A percentile compares a stretch with the other conserved stretches of the same genome.
Evolutionary conservation across 169 alveolate species (phyloP).

Genomic region (Plasmodium gallinaceum): DNA sequence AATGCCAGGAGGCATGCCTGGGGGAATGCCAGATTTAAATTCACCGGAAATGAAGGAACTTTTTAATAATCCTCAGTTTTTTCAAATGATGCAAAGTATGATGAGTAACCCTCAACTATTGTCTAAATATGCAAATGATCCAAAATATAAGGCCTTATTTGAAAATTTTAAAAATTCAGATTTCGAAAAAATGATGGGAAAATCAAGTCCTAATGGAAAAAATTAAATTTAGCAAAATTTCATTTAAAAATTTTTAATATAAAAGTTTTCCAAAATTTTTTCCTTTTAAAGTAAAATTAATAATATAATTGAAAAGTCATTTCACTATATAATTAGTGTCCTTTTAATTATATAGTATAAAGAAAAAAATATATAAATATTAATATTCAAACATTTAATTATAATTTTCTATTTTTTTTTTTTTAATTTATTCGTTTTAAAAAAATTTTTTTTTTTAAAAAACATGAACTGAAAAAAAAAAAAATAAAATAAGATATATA

Average conservation of each 20-base stretch:
- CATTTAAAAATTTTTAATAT: too few relatives aligned
- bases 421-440: slow-evolving; percentile 41
- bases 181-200: slow-evolving; percentile 69
- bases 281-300: too few relatives aligned
- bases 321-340: too few relatives aligned
- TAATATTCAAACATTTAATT: not conserved
- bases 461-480: slow-evolving; percentile 3
- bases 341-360: not conserved
- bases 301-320: too few relatives aligned
- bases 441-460: slow-evolving; percentile 16
- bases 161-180: slow-evolving; percentile 68
- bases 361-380: not conserved
- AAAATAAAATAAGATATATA: not conserved
- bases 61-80: slow-evolving; percentile 53
- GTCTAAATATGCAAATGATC: slow-evolving; percentile 81
- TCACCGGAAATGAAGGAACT: slow-evolving; percentile 76
- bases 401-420: slow-evolving; percentile 8
- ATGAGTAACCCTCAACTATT: slow-evolving; percentile 82
- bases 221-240: not conserved
- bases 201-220: slow-evolving; percentile 21
- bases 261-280: too few relatives aligned
- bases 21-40: slow-evolving; percentile 82
- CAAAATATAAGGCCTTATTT: slow-evolving; percentile 79
- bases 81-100: slow-evolving; percentile 85
- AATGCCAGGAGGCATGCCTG: slow-evolving; percentile 83